Conservation (phyloP, 139 green algal species). For the Edaphochlamys debaryana region DNA sequence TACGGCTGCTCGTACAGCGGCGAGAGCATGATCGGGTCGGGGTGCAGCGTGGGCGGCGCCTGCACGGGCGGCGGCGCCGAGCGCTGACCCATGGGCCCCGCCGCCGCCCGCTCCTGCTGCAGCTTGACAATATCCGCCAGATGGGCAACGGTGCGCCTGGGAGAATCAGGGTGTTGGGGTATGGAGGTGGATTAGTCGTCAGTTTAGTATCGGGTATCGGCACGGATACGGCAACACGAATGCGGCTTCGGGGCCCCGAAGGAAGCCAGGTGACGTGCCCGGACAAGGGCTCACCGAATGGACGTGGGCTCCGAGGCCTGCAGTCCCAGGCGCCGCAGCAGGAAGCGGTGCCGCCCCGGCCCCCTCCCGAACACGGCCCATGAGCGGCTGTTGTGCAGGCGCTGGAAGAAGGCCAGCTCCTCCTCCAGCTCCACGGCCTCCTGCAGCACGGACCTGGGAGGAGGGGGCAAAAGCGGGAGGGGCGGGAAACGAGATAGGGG, state of each 20-base stretch:
- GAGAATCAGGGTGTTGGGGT: too few relatives aligned
- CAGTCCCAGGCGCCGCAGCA: conserved; percentile 33
- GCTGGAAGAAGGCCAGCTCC: conserved; percentile 33
- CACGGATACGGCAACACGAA: too few relatives aligned
- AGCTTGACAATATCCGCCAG: conserved; percentile 11
- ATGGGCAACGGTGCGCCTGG: background rate
- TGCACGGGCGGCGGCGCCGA: background rate
- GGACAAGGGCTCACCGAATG: conserved; percentile 4
- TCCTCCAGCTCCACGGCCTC: conserved; percentile 28
- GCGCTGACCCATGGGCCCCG: conserved; percentile 27
- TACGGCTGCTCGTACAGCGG: conserved; percentile 54
- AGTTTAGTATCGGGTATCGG: too few relatives aligned
- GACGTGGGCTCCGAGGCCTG: conserved; percentile 14
- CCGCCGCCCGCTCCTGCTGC: conserved; percentile 1
- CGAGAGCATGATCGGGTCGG: conserved; percentile 57
- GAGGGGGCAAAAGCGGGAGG: too few relatives aligned
- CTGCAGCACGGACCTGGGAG: conserved; percentile 5
- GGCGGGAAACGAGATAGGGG: background rate
- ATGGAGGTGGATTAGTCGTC: too few relatives aligned
- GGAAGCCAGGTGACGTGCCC: too few relatives aligned
- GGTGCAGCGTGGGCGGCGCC: conserved; percentile 40
- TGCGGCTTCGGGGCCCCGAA: too few relatives aligned
- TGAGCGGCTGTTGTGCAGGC: conserved; percentile 26
- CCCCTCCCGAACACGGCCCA: conserved; percentile 24
- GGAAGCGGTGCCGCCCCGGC: background rate